These are phyloP conservation scores for Micromonas commoda DNA, from an alignment of 139 green algal genomes.

Conservation along the genomic window DNA sequence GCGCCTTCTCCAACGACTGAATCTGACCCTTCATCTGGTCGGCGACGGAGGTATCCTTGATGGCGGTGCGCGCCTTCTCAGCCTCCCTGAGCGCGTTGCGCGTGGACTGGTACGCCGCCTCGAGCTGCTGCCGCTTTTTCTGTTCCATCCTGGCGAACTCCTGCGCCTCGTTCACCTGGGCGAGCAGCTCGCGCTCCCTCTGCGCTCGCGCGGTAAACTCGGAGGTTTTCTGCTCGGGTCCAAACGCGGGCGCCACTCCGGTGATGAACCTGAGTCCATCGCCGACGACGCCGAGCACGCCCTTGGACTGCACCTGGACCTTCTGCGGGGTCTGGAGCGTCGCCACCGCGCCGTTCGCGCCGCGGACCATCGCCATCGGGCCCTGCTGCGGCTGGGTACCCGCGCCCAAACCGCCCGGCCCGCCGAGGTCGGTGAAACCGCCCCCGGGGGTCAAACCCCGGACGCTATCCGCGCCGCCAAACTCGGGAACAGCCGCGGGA, in stretches of 20 bases:
- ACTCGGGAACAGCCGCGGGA: background rate
- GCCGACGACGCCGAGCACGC: background rate
- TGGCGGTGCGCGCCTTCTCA: background rate
- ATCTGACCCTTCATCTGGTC: background rate
- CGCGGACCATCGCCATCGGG: background rate
- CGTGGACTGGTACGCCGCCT: slow-evolving; percentile 3
- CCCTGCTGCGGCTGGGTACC: background rate
- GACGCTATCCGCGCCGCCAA: background rate
- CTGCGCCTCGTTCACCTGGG: background rate
- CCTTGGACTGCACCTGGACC: too few relatives aligned
- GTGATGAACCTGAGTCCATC: background rate
- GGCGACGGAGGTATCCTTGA: background rate
- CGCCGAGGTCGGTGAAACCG: too few relatives aligned
- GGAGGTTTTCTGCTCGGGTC: background rate
- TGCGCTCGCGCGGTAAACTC: slow-evolving; percentile 7
- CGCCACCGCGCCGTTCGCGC: background rate
- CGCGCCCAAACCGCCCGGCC: too few relatives aligned
- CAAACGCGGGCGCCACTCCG: background rate
- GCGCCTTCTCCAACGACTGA: background rate
- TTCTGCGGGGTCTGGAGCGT: background rate
- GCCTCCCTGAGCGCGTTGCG: background rate
- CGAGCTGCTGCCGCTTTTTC: slow-evolving; percentile 1
- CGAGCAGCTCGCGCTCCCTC: background rate
- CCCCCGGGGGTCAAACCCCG: background rate
- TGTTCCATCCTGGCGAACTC: slow-evolving; percentile 11